Evolutionary conservation across 768 basidiomycete genomes (phyloP).

Genomic region (Rickenella mellea): DNA sequence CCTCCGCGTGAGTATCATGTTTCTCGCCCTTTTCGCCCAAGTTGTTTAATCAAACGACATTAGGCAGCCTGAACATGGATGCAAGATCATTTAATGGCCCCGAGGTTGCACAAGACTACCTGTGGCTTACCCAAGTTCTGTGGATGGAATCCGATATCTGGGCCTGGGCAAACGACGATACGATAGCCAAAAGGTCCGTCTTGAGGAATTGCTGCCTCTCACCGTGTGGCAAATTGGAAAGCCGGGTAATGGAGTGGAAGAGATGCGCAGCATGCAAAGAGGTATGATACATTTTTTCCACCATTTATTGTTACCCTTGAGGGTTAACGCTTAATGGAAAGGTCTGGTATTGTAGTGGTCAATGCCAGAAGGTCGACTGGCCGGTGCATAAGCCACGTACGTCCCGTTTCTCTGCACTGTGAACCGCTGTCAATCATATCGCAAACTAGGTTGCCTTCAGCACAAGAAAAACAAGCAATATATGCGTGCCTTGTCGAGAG

Average conservation of each 20-base stretch:
- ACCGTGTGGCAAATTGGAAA: constrained; percentile 23
- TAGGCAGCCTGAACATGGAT: constrained; percentile 20
- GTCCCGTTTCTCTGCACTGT: no score
- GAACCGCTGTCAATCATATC: no score
- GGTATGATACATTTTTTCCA: no score
- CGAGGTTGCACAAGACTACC: constrained; percentile 37
- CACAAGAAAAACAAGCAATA: no score
- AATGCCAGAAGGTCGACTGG: no score
- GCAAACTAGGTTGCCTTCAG: no score
- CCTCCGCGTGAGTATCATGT: constrained; percentile 23
- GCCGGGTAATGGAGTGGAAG: constrained; percentile 26
- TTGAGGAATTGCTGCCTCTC: constrained; percentile 24
- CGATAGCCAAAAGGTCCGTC: constrained; percentile 21
- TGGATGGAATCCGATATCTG: constrained; percentile 34
- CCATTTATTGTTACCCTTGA: no score
- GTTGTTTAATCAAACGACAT: no score
- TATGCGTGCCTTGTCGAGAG: no score
- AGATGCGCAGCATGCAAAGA: constrained; percentile 28
- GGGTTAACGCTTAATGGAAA: no score
- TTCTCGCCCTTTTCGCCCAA: background rate
- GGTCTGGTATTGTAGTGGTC: no score
- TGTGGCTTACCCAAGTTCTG: constrained; percentile 33
- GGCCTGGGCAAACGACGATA: constrained; percentile 31
- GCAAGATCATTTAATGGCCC: constrained; percentile 25
- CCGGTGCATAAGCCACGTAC: no score